Evolutionary conservation across 176 grass and related monocot species (phyloP), one percentile per base, ranked within the genome.

Genomic region (Leersia perrieri): DNA sequence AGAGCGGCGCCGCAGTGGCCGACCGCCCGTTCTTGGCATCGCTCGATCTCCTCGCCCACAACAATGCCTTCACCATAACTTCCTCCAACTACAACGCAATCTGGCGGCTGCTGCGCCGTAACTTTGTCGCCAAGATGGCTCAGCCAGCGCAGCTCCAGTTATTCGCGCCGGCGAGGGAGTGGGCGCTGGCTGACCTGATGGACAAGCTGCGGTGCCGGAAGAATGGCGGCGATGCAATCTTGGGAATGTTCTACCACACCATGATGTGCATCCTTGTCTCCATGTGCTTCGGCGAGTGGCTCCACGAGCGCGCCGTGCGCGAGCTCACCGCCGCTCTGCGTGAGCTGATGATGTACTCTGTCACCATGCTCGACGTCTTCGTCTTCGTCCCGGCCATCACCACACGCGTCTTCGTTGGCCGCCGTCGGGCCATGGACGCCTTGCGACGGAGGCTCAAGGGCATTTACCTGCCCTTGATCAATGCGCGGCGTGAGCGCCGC

Each of bases 231-330:
- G 1, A 1, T 9, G 60, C 22, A n/a, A n/a, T n/a, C n/a, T n/a
- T n/a, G n/a, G 13, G 35, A n/a, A 84, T 89, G 83, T 94, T 94
- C 75, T 76, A 55, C 64, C 77, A n/a, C n/a, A n/a, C n/a, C n/a
- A n/a, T n/a, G n/a, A n/a, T n/a, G n/a, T n/a, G n/a, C n/a, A n/a
- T 94, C 22, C 89, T 94, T 3, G 88, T 91, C 36, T 60, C 75
- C 11, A 91, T 94, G 83, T 94, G 89, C 89, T 94, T 94, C 72
- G 86, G 92, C 58, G 86, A 91, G 83, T 71, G 74, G n/a, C 80
- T 94, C 5, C 80, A 87, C 33, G 83, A 94, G 89, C 5, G 63
- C 5, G 55, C 75, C 0, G 75, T 89, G 39, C 73, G 82, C 47
- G 83, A 41, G 36, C 89, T 94, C 66, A 72, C 76, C 12, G 44